A percentile compares a stretch with the other conserved stretches of the same genome.
Conservation (phyloP, 225 moss, liverwort and hornwort genomes). For the Sphagnum contortum region DNA sequence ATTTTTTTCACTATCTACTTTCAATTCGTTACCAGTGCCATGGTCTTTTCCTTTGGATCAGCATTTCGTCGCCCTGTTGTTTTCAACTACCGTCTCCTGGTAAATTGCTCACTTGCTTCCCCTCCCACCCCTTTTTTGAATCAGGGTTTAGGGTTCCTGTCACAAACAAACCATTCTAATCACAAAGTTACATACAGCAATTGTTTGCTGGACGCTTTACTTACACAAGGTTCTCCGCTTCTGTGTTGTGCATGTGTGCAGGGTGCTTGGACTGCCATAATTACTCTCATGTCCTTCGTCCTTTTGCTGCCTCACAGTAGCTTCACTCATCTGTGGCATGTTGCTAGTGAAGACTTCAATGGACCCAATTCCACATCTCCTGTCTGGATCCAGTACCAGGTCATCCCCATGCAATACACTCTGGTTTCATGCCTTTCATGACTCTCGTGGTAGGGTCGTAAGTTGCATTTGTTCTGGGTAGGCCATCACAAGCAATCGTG, state of each 20-base stretch:
- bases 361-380: conserved; percentile 18
- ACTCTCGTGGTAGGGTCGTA: not conserved
- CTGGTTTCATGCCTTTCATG: not conserved
- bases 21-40: conserved; percentile 45
- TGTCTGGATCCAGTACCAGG: conserved; percentile 37
- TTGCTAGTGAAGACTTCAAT: conserved; percentile 49
- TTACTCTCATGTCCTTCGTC: conserved; percentile 21
- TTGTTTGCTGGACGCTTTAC: too few species aligned
- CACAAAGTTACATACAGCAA: too few species aligned
- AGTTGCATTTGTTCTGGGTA: too few species aligned
- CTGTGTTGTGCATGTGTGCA: conserved; percentile 11
- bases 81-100: conserved; percentile 32
- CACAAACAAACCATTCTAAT: too few species aligned
- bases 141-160: too few species aligned
- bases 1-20: conserved; percentile 40
- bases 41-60: conserved; percentile 45
- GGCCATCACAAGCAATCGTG: too few species aligned
- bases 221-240: not conserved
- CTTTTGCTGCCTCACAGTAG: conserved; percentile 38
- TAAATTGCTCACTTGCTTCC: conserved; percentile 7
- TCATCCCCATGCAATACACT: conserved; percentile 1
- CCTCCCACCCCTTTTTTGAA: not conserved
- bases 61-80: conserved; percentile 27
- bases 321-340: conserved; percentile 51
- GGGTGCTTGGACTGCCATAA: conserved; percentile 25